Percentiles rank a stretch among this genome's conserved stretches.
phyloP scores from a whole-genome alignment of 345 rosid genomes.

The Eucalyptus sideroxylon region DNA sequence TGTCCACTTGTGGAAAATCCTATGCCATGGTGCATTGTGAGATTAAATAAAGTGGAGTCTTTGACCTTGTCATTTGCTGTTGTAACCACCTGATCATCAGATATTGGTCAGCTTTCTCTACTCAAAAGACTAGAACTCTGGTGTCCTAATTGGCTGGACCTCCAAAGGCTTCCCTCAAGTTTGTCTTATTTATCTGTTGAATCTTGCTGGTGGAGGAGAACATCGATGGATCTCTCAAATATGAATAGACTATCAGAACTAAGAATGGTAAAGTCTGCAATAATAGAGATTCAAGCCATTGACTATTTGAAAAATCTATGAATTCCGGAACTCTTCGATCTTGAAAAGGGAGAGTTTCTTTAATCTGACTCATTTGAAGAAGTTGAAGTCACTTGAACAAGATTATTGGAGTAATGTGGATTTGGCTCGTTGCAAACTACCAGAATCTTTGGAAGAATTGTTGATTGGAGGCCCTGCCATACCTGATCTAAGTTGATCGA shows the following conservation, averaged over 20 bases:
- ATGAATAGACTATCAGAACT: background rate
- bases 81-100: background rate
- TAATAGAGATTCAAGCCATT: background rate
- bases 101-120: background rate
- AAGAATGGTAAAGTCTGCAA: background rate
- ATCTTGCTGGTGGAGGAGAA: background rate
- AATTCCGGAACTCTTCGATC: too few species aligned
- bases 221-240: background rate
- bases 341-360: too few species aligned
- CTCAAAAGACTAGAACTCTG: background rate
- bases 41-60: background rate
- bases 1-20: background rate
- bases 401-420: too few species aligned
- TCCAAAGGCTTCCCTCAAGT: background rate
- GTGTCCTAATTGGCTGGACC: background rate
- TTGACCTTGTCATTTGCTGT: background rate
- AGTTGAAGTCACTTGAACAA: too few species aligned
- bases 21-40: background rate
- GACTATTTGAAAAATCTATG: background rate
- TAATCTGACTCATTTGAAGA: too few species aligned
- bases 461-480: background rate
- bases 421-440: too few species aligned
- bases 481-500: background rate
- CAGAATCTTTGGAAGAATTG: background rate
- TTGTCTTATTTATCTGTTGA: background rate